Percentiles rank a stretch among this genome's conserved stretches.
Conservation (phyloP, 2,329 filamentous ascomycete species). For the Alternaria dauci region DNA sequence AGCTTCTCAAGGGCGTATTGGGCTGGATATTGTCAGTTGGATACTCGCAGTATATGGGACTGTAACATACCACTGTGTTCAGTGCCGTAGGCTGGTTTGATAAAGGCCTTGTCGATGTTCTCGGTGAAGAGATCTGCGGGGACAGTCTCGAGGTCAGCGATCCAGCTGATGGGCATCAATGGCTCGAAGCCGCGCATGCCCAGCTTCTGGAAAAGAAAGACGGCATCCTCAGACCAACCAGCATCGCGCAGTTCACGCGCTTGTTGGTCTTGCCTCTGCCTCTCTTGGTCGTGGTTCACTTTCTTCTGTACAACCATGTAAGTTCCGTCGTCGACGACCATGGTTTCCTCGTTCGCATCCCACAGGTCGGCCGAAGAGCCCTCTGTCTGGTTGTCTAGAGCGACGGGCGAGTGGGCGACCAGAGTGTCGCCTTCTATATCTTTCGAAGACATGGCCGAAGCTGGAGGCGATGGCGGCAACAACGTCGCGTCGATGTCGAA, state of each 20-base stretch:
- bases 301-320: constrained; percentile 37
- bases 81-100: constrained; percentile 54
- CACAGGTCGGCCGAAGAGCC: constrained; percentile 32
- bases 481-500: constrained; percentile 35
- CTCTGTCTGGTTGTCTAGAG: constrained; percentile 10
- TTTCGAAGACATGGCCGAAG: constrained; percentile 27
- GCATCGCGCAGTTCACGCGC: constrained; percentile 49
- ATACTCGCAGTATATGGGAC: not conserved
- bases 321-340: constrained; percentile 44
- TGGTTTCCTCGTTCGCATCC: constrained; percentile 50
- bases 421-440: constrained; percentile 47
- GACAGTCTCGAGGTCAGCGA: constrained; percentile 62
- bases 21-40: constrained; percentile 47
- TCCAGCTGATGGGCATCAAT: constrained; percentile 62
- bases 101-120: constrained; percentile 54
- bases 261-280: constrained; percentile 35
- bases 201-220: constrained; percentile 62
- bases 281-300: constrained; percentile 36
- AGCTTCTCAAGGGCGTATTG: constrained; percentile 61
- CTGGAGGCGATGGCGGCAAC: constrained; percentile 44
- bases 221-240: constrained; percentile 62
- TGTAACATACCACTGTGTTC: constrained; percentile 56
- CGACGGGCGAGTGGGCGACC: constrained; percentile 21
- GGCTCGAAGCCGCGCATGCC: constrained; percentile 65
- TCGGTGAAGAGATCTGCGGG: constrained; percentile 62